Percentiles rank a stretch among this genome's conserved stretches.
These are phyloP conservation scores for Eutypa lata DNA, from an alignment of 2,329 filamentous ascomycete genomes.

Conservation along the genomic window DNA sequence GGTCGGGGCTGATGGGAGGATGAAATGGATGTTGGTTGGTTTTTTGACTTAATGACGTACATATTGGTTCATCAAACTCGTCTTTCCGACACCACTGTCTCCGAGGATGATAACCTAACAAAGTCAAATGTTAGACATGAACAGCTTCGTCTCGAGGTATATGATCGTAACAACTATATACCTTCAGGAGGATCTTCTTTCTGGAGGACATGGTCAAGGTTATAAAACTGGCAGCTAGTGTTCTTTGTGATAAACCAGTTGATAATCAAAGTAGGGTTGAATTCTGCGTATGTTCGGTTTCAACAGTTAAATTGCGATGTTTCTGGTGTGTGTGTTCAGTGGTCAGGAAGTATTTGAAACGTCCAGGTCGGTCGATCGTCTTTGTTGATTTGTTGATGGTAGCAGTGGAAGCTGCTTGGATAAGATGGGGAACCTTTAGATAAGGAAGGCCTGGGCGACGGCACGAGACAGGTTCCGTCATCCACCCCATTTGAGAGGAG, in stretches of 20 bases:
- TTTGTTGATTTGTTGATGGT: neutral
- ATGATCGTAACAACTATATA: slow-evolving; percentile 33
- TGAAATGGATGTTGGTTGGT: neutral
- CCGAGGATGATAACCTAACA: slow-evolving; percentile 94
- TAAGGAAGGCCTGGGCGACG: neutral
- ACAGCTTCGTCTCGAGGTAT: slow-evolving; percentile 3
- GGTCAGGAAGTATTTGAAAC: neutral
- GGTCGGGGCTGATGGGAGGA: slow-evolving; percentile 5
- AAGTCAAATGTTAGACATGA: slow-evolving; percentile 2
- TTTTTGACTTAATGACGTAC: slow-evolving; percentile 55
- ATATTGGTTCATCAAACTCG: slow-evolving; percentile 99
- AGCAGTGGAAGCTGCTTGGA: neutral
- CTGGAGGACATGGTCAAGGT: slow-evolving; percentile 64
- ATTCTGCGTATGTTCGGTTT: neutral
- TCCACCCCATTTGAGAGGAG: no score
- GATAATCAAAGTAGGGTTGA: neutral
- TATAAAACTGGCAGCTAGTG: slow-evolving; percentile 5
- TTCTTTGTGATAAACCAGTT: neutral
- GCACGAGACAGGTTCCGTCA: neutral
- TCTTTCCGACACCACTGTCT: slow-evolving; percentile 98
- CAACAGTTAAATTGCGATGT: neutral
- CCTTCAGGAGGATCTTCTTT: slow-evolving; percentile 91
- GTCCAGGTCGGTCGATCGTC: neutral
- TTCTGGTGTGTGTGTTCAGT: neutral
- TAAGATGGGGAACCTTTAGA: neutral